Base-by-base conservation (phyloP, 2,329 filamentous ascomycete species). In the Aspergillus sp. region DNA sequence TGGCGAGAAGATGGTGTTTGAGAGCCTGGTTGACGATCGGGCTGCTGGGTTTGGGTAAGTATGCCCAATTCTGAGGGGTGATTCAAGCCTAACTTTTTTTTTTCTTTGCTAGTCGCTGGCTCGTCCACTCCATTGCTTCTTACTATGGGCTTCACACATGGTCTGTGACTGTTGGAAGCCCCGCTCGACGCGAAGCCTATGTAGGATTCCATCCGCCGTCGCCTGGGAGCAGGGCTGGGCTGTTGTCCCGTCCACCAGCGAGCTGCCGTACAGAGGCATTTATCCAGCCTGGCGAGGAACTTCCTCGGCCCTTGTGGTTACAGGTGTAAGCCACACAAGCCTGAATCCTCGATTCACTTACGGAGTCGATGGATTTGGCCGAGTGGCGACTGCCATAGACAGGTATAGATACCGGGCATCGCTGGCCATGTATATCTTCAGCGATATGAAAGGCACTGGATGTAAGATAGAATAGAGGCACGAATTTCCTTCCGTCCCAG, bases 111-210 rank as follows among this genome's bases (percentile, higher is more conserved):
- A 94, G 91, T 68, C 91, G 94, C 66, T 98, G 93, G 91, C 86
- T 98, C 57, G 92, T 96, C 1, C 93, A 98, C 77, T 91, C 91
- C 61, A 93, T 98, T 65, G 94, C 92, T 9, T 87, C 90, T 46
- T 98, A 98, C 76, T 98, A 98, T 74, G 93, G 93, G 49, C 84
- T 97, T 60, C 86, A 88, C 63, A 97, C 93, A 22, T 92, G 89
- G 81, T 93, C 91, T 4, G 86, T 94, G 62, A 90, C 90, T 0
- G 84, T 89, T 1, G 88, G 88, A 34, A 83, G 87, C 66, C 89
- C 92, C 3, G 85, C 88, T 15, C 85, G 89, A 56, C 86, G 91
- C 55, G 90, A 95, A 64, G 92, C 95, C 7, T 97, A 96, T 70
- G 89, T 97, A 23, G 91, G 91, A 3, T 80, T 94, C 64, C 71